Evolutionary conservation across 352 stramenopile species (phyloP), one percentile per base, ranked within the genome.

Genomic region (Thraustotheca clavata): DNA sequence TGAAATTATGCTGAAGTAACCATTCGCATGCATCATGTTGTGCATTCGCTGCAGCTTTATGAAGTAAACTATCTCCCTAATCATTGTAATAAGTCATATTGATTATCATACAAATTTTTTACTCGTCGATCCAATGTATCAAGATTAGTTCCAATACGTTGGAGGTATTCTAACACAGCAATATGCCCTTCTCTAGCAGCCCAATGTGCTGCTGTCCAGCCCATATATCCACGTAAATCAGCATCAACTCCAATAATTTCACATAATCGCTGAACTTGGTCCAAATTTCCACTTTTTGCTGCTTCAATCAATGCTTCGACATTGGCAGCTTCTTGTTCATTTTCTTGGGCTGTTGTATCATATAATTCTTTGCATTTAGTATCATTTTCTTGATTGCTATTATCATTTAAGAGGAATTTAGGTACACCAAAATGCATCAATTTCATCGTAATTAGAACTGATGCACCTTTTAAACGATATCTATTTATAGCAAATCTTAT

Each of bases 151-250:
- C 77, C 70, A 16, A 71, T 49, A 7, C 68, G 60, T 4, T 67
- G 67, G 3, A 91, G 59, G 52, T 86, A 82, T 61, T 88, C 77
- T 9, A 91, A 72, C 22, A 89, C 69, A 33, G 80, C 67, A 3
- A 88, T 48, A 49, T 89, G 80, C 4, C 82, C 82, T 12, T 88
- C 71, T 14, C 79, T 76, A 6, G 80, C 80, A 14, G 82, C 80
- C 82, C 82, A 91, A 49, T 91, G 82, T 3, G 80, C 82, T 1
- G 82, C 73, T 16, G 79, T 89, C 80, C 82, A 91, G 32, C 80
- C 80, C 74, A 91, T 80, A 34, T 85, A 86, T 4, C 82, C 80
- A 0, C 74, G 73, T 9, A 69, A 68, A 61, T 89, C 77, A 0
- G 82, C 67, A 4, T 72, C 73, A 36, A 88, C 59, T 46, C 80